Evolutionary conservation across 768 basidiomycete genomes (phyloP).

Genomic region (Boletus tylopilopsis): DNA sequence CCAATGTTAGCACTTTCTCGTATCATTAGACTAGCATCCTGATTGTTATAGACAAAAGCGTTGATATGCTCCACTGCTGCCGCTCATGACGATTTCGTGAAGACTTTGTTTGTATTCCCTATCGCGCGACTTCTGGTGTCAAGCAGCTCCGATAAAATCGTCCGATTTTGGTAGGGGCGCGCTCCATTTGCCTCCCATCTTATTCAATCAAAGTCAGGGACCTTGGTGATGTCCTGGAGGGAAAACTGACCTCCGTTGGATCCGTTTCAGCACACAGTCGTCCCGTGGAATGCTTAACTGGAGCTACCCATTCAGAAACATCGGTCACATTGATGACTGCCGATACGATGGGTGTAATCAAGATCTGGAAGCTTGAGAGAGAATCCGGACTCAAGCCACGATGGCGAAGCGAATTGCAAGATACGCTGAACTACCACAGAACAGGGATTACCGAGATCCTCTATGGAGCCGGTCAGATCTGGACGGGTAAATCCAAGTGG

Average conservation of each 20-base stretch:
- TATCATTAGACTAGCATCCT: neutral
- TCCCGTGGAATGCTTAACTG: slow-evolving; percentile 78
- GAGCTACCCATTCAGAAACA: slow-evolving; percentile 42
- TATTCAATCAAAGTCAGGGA: slow-evolving; percentile 48
- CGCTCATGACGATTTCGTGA: slow-evolving; percentile 91
- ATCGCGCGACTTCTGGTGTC: slow-evolving; percentile 68
- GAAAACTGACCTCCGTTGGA: slow-evolving; percentile 48
- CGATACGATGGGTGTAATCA: slow-evolving; percentile 91
- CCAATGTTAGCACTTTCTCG: slow-evolving; percentile 43
- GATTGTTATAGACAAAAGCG: slow-evolving; percentile 55
- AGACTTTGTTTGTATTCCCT: slow-evolving; percentile 72
- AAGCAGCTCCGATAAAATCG: slow-evolving; percentile 84
- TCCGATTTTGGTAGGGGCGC: slow-evolving; percentile 74
- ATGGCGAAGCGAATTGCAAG: slow-evolving; percentile 49
- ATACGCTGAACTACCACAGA: slow-evolving; percentile 69
- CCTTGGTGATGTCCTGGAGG: slow-evolving; percentile 43
- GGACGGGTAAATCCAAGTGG: slow-evolving; percentile 63
- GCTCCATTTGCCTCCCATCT: neutral
- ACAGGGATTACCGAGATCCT: slow-evolving; percentile 77
- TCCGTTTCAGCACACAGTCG: slow-evolving; percentile 83
- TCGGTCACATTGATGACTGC: slow-evolving; percentile 67
- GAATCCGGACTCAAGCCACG: slow-evolving; percentile 38
- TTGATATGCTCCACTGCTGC: slow-evolving; percentile 67
- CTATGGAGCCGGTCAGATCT: slow-evolving; percentile 68
- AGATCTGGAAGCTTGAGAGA: slow-evolving; percentile 64